Conservation (phyloP, 1,284 basidiomycete species). For the Wallemia mellicola region DNA sequence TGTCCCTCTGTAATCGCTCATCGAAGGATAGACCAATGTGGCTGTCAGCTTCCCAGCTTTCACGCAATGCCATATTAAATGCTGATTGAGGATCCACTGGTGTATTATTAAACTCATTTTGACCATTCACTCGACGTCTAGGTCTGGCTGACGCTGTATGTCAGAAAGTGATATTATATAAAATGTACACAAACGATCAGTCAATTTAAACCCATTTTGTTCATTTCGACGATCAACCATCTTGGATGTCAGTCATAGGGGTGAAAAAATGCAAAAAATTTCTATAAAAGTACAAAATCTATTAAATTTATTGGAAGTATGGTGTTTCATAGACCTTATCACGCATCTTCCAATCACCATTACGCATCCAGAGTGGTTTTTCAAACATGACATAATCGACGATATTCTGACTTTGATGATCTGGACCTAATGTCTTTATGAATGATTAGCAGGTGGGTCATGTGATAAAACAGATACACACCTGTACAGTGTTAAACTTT, state of each 20-base stretch:
- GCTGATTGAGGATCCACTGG: neutral
- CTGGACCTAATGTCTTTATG: neutral
- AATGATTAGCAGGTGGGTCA: neutral
- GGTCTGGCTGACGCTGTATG: neutral
- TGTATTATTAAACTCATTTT: neutral
- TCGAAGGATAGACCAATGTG: neutral
- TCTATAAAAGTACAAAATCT: neutral
- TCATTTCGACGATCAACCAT: too few species aligned
- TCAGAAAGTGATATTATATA: too few species aligned
- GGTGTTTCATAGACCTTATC: neutral
- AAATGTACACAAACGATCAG: too few species aligned
- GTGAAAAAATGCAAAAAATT: neutral
- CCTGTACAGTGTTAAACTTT: neutral
- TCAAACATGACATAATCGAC: neutral
- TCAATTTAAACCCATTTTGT: too few species aligned
- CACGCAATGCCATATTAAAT: neutral
- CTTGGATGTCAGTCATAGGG: too few species aligned
- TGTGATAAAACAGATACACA: neutral
- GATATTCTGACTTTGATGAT: neutral
- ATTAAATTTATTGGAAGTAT: neutral
- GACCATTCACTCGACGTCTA: neutral
- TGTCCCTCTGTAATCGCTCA: neutral
- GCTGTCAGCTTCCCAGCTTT: neutral
- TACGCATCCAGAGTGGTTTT: neutral
- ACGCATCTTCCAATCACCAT: neutral